A percentile compares a stretch with the other conserved stretches of the same genome.
Evolutionary conservation across 2,329 filamentous ascomycete genomes (phyloP).

Genomic region (Venturia nashicola): DNA sequence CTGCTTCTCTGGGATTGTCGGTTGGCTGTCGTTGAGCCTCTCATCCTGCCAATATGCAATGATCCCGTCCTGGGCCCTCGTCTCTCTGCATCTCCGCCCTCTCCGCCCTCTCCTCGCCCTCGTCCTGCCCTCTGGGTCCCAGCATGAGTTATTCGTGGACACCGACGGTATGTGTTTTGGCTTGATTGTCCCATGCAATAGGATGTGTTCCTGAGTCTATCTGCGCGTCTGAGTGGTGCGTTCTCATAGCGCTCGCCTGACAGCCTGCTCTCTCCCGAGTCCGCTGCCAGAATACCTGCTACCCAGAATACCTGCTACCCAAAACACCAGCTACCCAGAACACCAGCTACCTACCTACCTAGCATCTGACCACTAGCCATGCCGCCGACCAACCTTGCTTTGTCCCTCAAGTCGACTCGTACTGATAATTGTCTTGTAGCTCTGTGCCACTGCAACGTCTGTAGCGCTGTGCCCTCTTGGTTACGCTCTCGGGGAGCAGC

Average conservation of each 20-base stretch:
- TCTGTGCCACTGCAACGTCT: conserved; percentile 49
- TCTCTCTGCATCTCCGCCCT: conserved; percentile 10
- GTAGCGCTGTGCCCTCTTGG: conserved; percentile 48
- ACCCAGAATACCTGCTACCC: no score
- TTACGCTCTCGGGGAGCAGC: conserved; percentile 38
- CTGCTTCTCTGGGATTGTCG: background rate
- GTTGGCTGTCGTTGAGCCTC: background rate
- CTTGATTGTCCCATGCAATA: background rate
- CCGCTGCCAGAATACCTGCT: background rate
- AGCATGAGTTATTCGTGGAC: conserved; percentile 10
- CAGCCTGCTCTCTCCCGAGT: background rate
- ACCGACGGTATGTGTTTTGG: conserved; percentile 7
- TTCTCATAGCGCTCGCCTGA: background rate
- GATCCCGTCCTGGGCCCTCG: conserved; percentile 6
- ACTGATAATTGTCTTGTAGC: conserved; percentile 24
- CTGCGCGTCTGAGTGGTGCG: background rate
- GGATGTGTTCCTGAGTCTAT: background rate
- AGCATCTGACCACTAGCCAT: background rate
- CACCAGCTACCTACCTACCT: no score
- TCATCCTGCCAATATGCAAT: background rate
- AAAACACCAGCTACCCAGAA: no score
- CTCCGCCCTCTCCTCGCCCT: conserved; percentile 10
- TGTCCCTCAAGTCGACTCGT: background rate
- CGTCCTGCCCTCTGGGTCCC: conserved; percentile 3
- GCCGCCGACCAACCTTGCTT: background rate